phyloP scores from a whole-genome alignment of 164 flowering plant species.

The Vitis riparia region DNA sequence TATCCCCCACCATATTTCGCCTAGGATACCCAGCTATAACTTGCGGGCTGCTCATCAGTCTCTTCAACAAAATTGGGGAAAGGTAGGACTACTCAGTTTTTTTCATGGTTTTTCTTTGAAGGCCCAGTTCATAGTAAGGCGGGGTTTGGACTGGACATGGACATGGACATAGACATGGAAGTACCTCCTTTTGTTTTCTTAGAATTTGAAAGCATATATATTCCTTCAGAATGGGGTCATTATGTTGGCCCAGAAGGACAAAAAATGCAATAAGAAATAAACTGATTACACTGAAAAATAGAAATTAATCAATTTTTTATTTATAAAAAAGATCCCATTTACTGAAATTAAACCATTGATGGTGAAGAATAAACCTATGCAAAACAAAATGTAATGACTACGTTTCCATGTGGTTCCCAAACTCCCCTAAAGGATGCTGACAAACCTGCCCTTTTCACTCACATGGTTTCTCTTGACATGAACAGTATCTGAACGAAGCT shows the following conservation, averaged over 20 bases:
- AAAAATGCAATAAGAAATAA: too few relatives aligned
- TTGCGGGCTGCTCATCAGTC: slow-evolving; percentile 76
- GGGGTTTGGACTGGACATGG: too few relatives aligned
- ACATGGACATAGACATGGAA: too few relatives aligned
- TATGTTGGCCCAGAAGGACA: too few relatives aligned
- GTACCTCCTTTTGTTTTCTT: not conserved
- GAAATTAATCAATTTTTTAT: too few relatives aligned
- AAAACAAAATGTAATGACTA: not conserved
- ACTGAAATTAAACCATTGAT: not conserved
- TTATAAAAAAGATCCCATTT: not conserved
- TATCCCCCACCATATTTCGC: slow-evolving; percentile 85
- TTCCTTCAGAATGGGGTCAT: not conserved
- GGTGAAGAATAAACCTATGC: too few relatives aligned
- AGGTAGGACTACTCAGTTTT: slow-evolving; percentile 38
- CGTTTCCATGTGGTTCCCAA: not conserved
- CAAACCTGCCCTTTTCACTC: not conserved
- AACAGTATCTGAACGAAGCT: slow-evolving; percentile 84
- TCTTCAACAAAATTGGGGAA: slow-evolving; percentile 80
- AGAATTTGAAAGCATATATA: not conserved
- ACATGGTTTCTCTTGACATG: not conserved
- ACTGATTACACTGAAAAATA: too few relatives aligned
- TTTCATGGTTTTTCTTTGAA: not conserved
- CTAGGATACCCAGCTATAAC: slow-evolving; percentile 91
- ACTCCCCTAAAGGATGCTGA: not conserved
- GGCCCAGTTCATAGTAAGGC: too few relatives aligned